Evolutionary conservation across 106 monocot genomes (phyloP).

Genomic region (Platanthera guangdongensis): DNA sequence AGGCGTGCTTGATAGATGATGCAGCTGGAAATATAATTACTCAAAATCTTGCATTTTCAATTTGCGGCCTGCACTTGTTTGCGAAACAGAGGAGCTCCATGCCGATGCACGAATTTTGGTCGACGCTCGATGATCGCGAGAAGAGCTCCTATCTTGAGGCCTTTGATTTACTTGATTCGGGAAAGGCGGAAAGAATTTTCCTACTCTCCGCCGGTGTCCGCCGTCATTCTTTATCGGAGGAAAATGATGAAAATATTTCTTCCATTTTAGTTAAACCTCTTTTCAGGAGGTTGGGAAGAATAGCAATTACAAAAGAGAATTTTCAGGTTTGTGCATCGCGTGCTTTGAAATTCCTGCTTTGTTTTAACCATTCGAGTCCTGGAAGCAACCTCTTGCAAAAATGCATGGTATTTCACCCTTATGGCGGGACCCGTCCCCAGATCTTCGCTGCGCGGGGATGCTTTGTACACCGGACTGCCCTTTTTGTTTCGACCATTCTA

Average conservation of each 20-base stretch:
- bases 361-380: background rate
- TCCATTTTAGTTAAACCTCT: slow-evolving; percentile 62
- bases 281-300: slow-evolving; percentile 69
- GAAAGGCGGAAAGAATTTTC: slow-evolving; percentile 48
- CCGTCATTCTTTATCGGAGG: background rate
- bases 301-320: slow-evolving; percentile 51
- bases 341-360: background rate
- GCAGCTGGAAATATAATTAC: slow-evolving; percentile 36
- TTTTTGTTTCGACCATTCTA: background rate
- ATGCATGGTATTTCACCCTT: no score
- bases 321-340: slow-evolving; percentile 35
- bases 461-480: no score
- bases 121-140: slow-evolving; percentile 36
- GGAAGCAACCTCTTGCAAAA: no score
- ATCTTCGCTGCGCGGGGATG: no score
- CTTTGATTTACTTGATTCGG: slow-evolving; percentile 77
- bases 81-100: slow-evolving; percentile 19
- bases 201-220: slow-evolving; percentile 27
- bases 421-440: no score
- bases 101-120: slow-evolving; percentile 43
- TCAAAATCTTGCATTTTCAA: slow-evolving; percentile 59
- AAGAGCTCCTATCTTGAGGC: slow-evolving; percentile 46
- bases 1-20: slow-evolving; percentile 24
- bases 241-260: slow-evolving; percentile 22
- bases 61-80: slow-evolving; percentile 59